Base-by-base conservation (phyloP, 768 basidiomycete species). In the Rhodocollybia butyracea region DNA sequence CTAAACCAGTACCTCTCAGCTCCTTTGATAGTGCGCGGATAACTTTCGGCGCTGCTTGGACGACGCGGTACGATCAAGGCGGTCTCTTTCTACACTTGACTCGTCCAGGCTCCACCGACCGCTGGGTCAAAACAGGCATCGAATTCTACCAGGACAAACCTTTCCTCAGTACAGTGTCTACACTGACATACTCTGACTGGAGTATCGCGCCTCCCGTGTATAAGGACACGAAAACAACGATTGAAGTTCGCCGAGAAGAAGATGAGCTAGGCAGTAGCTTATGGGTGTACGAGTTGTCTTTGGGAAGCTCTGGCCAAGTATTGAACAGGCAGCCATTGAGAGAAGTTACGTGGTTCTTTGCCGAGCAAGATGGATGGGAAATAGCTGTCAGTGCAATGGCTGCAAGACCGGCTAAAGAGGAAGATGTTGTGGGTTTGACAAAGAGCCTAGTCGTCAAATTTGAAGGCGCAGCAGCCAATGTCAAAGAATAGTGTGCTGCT, bases 341-440 rank as follows among this genome's bases (percentile, higher is more conserved):
- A 21, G 57, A 57, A 32, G 43, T 52, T n/a, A 46, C 57, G 7
- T 57, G 57, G 57, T 54, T 57, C n/a, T 47, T 57, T 40, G 57
- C 51, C 13, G 51, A 57, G 34, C 32, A 57, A 57, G 57, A 46
- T 24, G 57, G 57, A 17, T 57, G 57, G 57, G 41, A 38, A 12
- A 40, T 57, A 12, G 34, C 27, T 15, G 36, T 53, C 10, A 46
- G 57, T 10, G 51, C 51, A 6, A 53, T 38, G 42, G 51, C 51
- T 47, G 57, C 57, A 7, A 45, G 57, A 27, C 57, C 57, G 21
- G 57, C 43, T 17, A 45, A 57, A n/a, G 13, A 15, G 27, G 51
- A 39, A 26, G n/a, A 24, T 36, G 34, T 54, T 17, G 36, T 52
- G 17, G 50, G 50, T n/a, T n/a, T n/a, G 10, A 40, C 12, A 34